Evolutionary conservation across 192 early-diverging fungal species (phyloP).

Genomic region (Coemansia sp.): DNA sequence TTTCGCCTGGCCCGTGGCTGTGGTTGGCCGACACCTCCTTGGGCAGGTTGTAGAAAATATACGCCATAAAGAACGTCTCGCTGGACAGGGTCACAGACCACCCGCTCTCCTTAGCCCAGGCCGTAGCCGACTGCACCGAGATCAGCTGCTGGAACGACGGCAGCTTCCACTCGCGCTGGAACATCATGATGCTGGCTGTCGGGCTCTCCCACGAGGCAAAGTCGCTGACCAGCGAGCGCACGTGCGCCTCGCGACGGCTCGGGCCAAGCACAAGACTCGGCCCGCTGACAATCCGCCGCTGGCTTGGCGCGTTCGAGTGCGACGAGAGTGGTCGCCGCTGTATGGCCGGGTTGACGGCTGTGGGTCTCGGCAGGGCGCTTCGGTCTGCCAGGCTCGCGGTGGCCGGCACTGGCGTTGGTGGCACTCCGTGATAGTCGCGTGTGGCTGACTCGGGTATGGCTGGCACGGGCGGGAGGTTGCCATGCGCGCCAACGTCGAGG

Average conservation of each 20-base stretch:
- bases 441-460: slow-evolving; percentile 13
- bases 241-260: slow-evolving; percentile 34
- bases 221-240: slow-evolving; percentile 46
- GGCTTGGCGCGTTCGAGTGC: slow-evolving; percentile 33
- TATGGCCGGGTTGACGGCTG: slow-evolving; percentile 10
- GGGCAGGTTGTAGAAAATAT: slow-evolving; percentile 49
- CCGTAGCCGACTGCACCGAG: slow-evolving; percentile 34
- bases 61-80: slow-evolving; percentile 52
- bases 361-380: slow-evolving; percentile 4
- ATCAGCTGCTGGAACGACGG: slow-evolving; percentile 54
- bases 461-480: slow-evolving; percentile 23
- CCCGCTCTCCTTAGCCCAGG: slow-evolving; percentile 45
- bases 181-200: slow-evolving; percentile 53
- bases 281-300: slow-evolving; percentile 28
- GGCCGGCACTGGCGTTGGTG: slow-evolving; percentile 12
- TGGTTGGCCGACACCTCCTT: slow-evolving; percentile 26
- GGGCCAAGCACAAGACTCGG: slow-evolving; percentile 27
- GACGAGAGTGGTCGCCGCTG: slow-evolving; percentile 42
- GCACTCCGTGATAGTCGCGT: slow-evolving; percentile 5
- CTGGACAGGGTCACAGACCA: slow-evolving; percentile 52
- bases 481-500: slow-evolving; percentile 15
- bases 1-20: slow-evolving; percentile 23
- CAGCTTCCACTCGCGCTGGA: slow-evolving; percentile 56
- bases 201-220: slow-evolving; percentile 55
- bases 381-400: slow-evolving; percentile 13